Percentiles rank a stretch among this genome's conserved stretches.
Evolutionary conservation across 192 early-diverging fungal genomes (phyloP).

Genomic region (Backusella luteola): DNA sequence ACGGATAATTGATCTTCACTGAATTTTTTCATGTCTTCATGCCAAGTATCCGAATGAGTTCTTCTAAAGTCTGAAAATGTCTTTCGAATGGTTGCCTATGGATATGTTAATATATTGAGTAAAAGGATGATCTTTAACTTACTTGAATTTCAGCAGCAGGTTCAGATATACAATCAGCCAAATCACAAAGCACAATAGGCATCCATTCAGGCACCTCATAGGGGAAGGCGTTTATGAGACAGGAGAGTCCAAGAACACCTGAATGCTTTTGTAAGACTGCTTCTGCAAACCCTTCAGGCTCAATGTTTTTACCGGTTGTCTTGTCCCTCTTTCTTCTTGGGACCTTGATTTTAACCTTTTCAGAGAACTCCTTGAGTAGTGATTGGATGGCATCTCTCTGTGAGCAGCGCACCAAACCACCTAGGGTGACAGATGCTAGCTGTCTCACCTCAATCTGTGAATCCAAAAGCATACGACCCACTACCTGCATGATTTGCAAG

Average conservation of each 20-base stretch:
- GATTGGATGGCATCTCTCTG: constrained; percentile 59
- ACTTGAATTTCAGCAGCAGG: constrained; percentile 78
- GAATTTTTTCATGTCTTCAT: constrained; percentile 80
- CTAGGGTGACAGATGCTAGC: constrained; percentile 71
- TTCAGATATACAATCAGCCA: constrained; percentile 79
- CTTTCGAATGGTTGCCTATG: constrained; percentile 73
- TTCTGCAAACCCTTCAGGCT: constrained; percentile 48
- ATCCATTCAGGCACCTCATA: constrained; percentile 93
- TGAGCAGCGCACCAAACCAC: constrained; percentile 78
- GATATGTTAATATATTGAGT: too few relatives aligned
- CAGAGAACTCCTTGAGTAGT: constrained; percentile 47
- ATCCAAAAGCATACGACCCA: constrained; percentile 71
- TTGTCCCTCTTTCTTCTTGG: constrained; percentile 45
- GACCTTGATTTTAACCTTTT: constrained; percentile 40
- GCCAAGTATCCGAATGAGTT: constrained; percentile 96
- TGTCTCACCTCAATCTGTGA: constrained; percentile 87
- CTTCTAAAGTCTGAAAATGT: constrained; percentile 92
- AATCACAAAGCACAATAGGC: constrained; percentile 77
- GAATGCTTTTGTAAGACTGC: constrained; percentile 76
- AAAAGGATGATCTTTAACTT: neutral
- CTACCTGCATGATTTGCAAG: constrained; percentile 62
- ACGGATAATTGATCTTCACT: constrained; percentile 72
- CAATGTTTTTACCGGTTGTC: constrained; percentile 20
- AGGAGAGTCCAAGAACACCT: constrained; percentile 87
- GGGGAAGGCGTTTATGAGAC: constrained; percentile 87